Evolutionary conservation across 371 early-diverging fungal species (phyloP), one percentile per base, ranked within the genome.

Genomic region (Syncephalastrum contaminatum): DNA sequence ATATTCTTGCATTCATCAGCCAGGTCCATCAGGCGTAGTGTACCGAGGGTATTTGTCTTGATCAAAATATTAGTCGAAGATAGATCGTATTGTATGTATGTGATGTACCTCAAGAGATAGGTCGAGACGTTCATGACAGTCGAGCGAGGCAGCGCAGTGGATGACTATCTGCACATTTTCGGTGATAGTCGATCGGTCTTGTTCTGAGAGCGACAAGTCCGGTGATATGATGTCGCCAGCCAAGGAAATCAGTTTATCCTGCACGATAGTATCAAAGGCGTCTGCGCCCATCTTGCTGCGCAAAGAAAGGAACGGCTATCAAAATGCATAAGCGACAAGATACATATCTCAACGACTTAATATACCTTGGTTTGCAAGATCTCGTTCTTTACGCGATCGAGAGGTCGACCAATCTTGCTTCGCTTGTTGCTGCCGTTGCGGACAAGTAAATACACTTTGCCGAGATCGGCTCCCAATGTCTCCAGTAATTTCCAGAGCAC

Each of bases 101-200:
- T 2, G 16, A 18, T 25, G 48, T 75, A 83, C 83, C 75, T 84
- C 85, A 10, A 84, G 61, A 5, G 83, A 75, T 25, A 80, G 67
- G 63, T 82, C 82, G 43, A 86, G 48, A 24, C 83, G 70, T 58
- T 86, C 86, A 48, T 79, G 78, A 68, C 78, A 80, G 54, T 82
- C 81, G 48, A 83, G 67, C n/a, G 86, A 77, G 30, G 84, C 86
- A 43, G 86, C 86, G 60, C 84, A 83, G 51, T 86, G 83, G 47
- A 86, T 80, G 10, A 86, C 80, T 15, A 82, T 62, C 43, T 77
- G 68, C 5, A 78, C 73, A 49, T 82, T 66, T 16, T 67, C 63
- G 8, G 67, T 68, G 18, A 86, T 72, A 57, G 70, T 71, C 6
- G 68, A 70, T 27, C 73, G 52, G 49, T 86, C 82, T 25, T 63